phyloP scores from a whole-genome alignment of 768 basidiomycete genomes.

The Hygrocybe punicea region DNA sequence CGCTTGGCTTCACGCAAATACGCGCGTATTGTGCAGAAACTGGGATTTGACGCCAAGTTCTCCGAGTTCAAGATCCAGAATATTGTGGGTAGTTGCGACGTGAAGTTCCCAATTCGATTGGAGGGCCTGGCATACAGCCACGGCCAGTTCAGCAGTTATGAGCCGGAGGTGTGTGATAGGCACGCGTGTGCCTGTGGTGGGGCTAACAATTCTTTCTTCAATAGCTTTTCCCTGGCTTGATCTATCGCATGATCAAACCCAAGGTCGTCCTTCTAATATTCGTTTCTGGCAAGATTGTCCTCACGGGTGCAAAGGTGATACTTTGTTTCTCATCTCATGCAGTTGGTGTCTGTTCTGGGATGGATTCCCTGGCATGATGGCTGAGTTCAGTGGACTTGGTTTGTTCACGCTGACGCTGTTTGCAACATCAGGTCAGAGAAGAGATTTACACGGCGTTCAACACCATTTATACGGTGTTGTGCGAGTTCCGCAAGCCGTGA shows the following conservation, averaged over 20 bases:
- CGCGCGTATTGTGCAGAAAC: constrained; percentile 98
- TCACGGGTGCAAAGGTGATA: constrained; percentile 96
- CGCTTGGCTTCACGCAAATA: constrained; percentile 96
- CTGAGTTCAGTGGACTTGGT: constrained; percentile 38
- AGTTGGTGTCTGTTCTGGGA: constrained; percentile 14
- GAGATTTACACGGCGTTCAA: constrained; percentile 99
- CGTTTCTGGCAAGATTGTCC: constrained; percentile 97
- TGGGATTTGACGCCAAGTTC: constrained; percentile 99
- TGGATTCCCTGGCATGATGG: constrained; percentile 33
- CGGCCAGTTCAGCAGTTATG: constrained; percentile 97
- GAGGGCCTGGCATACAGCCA: constrained; percentile 97
- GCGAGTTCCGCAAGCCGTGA: constrained; percentile 89
- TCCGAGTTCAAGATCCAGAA: constrained; percentile 99
- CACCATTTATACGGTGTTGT: constrained; percentile 96
- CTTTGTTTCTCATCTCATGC: constrained; percentile 13
- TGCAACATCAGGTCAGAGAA: constrained; percentile 78
- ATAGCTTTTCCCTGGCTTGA: constrained; percentile 96
- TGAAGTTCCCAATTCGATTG: constrained; percentile 96
- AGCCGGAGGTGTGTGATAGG: constrained; percentile 75
- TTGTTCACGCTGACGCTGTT: constrained; percentile 50
- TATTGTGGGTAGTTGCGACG: constrained; percentile 96
- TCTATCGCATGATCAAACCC: constrained; percentile 99
- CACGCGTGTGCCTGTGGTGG: background rate
- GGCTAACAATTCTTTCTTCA: background rate
- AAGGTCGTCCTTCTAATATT: constrained; percentile 99